Conservation (phyloP, 306 rosid genomes). For the Carpinus viminea region DNA sequence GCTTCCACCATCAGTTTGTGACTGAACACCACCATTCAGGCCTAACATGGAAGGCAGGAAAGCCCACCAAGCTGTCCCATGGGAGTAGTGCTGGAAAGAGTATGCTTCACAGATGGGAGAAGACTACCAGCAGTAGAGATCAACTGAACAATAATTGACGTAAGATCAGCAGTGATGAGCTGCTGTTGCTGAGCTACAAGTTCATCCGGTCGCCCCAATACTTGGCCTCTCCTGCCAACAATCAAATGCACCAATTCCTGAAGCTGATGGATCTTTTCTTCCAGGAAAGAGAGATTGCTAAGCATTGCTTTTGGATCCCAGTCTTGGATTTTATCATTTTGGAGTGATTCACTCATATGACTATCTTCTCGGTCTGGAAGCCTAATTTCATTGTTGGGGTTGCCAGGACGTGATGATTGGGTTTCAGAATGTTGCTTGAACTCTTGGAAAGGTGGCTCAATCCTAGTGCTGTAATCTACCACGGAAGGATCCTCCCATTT, state of each 20-base stretch:
- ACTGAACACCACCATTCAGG: conserved; percentile 30
- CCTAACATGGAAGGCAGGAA: conserved; percentile 45
- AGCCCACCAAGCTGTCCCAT: conserved; percentile 53
- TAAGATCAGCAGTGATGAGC: conserved; percentile 86
- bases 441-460: conserved; percentile 57
- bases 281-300: conserved; percentile 77
- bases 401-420: conserved; percentile 37
- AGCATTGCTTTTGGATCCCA: conserved; percentile 85
- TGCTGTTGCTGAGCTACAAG: conserved; percentile 80
- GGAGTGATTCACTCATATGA: conserved; percentile 37
- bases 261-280: conserved; percentile 90
- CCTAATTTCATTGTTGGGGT: conserved; percentile 37
- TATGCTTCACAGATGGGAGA: conserved; percentile 76
- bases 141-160: conserved; percentile 85
- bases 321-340: conserved; percentile 48
- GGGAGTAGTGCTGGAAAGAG: conserved; percentile 41
- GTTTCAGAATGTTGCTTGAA: conserved; percentile 44
- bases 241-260: conserved; percentile 82
- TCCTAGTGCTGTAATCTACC: conserved; percentile 47
- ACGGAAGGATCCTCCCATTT: conserved; percentile 63
- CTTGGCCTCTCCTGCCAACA: conserved; percentile 64
- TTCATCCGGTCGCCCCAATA: conserved; percentile 62
- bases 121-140: conserved; percentile 94
- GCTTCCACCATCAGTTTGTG: conserved; percentile 41
- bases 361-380: conserved; percentile 47